Evolutionary conservation across 208 protist species (phyloP), one percentile per base, ranked within the genome.

Genomic region (Trypanosoma boissoni): DNA sequence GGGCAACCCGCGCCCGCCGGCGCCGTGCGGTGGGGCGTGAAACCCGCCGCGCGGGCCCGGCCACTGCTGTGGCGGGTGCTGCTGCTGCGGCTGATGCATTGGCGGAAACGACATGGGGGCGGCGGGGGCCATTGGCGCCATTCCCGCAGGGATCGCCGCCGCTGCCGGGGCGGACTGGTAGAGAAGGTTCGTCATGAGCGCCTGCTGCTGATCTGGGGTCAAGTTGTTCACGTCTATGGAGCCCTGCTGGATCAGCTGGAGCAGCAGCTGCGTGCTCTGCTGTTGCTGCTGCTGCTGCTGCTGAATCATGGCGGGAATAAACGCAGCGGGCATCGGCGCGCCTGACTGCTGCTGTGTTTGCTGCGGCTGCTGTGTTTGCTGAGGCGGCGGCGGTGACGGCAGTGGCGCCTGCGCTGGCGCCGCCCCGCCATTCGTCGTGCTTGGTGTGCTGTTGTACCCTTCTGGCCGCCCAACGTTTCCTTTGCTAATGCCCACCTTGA

Each of bases 401-500:
- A 54, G 60, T 62, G 36, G 52, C 12, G 46, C 27, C 21, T 29
- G 29, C 16, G 9, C 10, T 26, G 36, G 27, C 31, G 49, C n/a
- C n/a, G n/a, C n/a, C n/a, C n/a, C n/a, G n/a, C n/a, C n/a, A n/a
- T n/a, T n/a, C n/a, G n/a, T n/a, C n/a, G n/a, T n/a, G n/a, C n/a
- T n/a, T 26, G 27, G 44, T 23, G 14, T 61, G 42, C 45, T 62
- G 56, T 53, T 64, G 24, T 45, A 62, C 1, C 64, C 75, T 14
- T 77, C 74, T 10, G 77, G 71, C 24, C 80, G 75, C 34, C 80
- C 80, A 28, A 94, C 80, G 57, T 89, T 94, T 10, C 88, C 88
- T 34, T 86, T 89, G 74, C 88, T 94, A 52, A 91, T 63, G 21
- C 76, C 75, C n/a, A 94, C 88, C 62, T 84, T 85, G 49, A 94